phyloP scores from a whole-genome alignment of 179 eudicot species.

The Dionaea muscipula region DNA sequence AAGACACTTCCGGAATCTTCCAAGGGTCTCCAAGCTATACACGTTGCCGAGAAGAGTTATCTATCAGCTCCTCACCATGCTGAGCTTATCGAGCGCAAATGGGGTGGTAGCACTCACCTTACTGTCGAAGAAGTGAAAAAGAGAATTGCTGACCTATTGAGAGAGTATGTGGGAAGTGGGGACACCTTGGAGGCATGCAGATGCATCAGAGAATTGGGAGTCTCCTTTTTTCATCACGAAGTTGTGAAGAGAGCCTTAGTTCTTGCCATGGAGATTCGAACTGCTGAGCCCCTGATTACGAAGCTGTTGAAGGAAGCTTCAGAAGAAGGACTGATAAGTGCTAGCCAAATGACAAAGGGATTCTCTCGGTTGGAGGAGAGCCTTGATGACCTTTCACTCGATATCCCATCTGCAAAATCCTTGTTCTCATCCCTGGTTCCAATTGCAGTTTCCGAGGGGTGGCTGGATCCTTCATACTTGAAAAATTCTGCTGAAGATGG shows the following conservation, averaged over 20 bases:
- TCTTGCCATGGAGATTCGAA: conserved; percentile 67
- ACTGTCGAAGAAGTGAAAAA: conserved; percentile 92
- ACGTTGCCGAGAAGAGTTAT: conserved; percentile 86
- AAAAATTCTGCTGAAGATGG: conserved; percentile 36
- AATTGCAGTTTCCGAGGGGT: conserved; percentile 69
- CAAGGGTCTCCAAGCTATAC: conserved; percentile 61
- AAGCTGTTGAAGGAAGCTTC: conserved; percentile 72
- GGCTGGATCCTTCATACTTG: conserved; percentile 60
- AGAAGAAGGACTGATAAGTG: conserved; percentile 80
- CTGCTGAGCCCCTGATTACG: conserved; percentile 55
- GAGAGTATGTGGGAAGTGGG: conserved; percentile 74
- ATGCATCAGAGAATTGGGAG: conserved; percentile 78
- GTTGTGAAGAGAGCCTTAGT: conserved; percentile 85
- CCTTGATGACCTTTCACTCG: conserved; percentile 86
- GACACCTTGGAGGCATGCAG: conserved; percentile 81
- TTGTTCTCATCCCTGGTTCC: conserved; percentile 49
- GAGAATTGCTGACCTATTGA: conserved; percentile 60
- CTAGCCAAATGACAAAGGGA: conserved; percentile 91
- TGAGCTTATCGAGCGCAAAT: conserved; percentile 74
- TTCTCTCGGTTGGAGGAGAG: conserved; percentile 73
- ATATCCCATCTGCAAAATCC: conserved; percentile 68
- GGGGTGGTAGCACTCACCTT: conserved; percentile 88
- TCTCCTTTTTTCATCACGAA: conserved; percentile 85
- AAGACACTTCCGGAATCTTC: conserved; percentile 48
- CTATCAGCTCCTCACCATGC: conserved; percentile 99